A percentile compares a stretch with the other conserved stretches of the same genome.
Conservation (phyloP, 257 asterid genomes). For the Solanum medicagineum region DNA sequence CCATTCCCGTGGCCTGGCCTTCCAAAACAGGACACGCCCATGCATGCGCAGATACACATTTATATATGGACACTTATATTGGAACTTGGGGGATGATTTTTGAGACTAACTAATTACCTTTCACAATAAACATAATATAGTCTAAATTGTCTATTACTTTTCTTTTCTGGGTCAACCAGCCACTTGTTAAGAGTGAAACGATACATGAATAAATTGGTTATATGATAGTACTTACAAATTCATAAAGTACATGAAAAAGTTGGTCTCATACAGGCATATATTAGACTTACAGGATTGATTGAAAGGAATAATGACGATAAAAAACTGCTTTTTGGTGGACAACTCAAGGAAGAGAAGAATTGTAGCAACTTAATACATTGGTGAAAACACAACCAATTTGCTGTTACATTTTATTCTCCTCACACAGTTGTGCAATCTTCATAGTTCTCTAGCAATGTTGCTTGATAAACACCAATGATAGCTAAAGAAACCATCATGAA, state of each 20-base stretch:
- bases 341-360: neutral
- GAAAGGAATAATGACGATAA: neutral
- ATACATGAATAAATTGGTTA: neutral
- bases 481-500: neutral
- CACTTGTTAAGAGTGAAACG: neutral
- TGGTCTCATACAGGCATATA: neutral
- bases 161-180: neutral
- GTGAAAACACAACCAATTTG: neutral
- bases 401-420: neutral
- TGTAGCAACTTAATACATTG: neutral
- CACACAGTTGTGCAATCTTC: neutral
- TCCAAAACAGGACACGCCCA: neutral
- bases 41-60: neutral
- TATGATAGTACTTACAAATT: neutral
- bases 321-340: neutral
- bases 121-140: neutral
- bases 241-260: neutral
- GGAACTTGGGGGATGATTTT: neutral
- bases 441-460: neutral
- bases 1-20: neutral
- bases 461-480: neutral
- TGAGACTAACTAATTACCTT: neutral
- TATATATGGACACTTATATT: neutral
- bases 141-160: neutral
- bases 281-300: neutral